Evolutionary conservation across 768 basidiomycete genomes (phyloP), one percentile per base, ranked within the genome.

Genomic region (Russula ochroleuca): DNA sequence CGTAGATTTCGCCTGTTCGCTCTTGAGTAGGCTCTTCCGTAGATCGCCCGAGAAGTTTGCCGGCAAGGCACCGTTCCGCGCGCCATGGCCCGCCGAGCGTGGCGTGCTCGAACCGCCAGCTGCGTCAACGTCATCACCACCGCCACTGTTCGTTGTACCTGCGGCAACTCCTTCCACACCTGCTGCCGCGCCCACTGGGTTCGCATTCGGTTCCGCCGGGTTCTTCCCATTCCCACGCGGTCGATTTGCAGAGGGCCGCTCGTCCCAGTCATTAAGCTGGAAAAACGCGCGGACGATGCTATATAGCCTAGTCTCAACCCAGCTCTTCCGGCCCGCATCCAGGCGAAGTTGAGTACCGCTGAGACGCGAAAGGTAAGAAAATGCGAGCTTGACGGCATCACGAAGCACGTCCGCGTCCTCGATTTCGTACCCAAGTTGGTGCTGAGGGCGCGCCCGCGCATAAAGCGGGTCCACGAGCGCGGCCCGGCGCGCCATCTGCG

Each of bases 361-460:
- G 69, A 99, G 78, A 43, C 96, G 88, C 72, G 98, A 96, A 69
- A 99, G 78, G 75, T 92, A 92, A 3, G 91, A 91, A 70, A 98
- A 84, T 38, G 89, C 84, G 71, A 99, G 81, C 78, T 95, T 95
- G 73, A 96, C 73, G 25, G 85, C 81, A 70, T 99, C 97, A 72
- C 92, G 91, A 61, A 98, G 72, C 11, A 94, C 88, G 19, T 79
- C 78, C 13, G 83, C 77, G 72, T 96, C 90, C 41, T 85, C 86
- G 59, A 97, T 70, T 37, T 82, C 77, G 68, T 87, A 94, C 67
- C 88, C 86, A 66, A 96, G 80, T 70, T 99, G 95, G 71, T 92
- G 86, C 57, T 83, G 75, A 15, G 86, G 82, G 50, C 88, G 73
- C 35, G 86, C 85, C 61, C 90, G 78, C 35, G 85, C 76, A 57